These are phyloP conservation scores for Acmispon strigosus DNA, from an alignment of 306 rosid species.

Conservation along the genomic window DNA sequence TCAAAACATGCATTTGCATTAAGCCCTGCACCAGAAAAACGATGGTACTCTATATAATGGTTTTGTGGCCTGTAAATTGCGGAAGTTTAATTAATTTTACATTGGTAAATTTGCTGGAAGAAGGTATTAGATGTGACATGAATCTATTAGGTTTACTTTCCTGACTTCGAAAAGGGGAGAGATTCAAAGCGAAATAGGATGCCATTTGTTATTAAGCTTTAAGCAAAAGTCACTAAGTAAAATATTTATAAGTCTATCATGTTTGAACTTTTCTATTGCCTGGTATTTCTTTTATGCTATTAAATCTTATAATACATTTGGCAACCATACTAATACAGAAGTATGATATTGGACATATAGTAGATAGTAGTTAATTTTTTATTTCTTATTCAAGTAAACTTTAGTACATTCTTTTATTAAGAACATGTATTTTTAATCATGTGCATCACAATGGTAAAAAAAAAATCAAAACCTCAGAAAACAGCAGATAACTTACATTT, in stretches of 20 bases:
- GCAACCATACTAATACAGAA: background rate
- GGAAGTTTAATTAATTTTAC: background rate
- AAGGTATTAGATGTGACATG: background rate
- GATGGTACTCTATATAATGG: background rate
- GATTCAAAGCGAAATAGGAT: background rate
- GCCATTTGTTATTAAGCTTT: background rate
- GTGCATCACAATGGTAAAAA: background rate
- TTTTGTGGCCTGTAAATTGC: background rate
- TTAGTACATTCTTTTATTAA: background rate
- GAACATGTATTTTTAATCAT: background rate
- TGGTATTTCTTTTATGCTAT: background rate
- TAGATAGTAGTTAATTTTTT: background rate
- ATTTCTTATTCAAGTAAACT: background rate
- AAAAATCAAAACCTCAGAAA: background rate
- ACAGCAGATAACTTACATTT: constrained; percentile 50
- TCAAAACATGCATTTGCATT: background rate
- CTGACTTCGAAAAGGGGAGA: background rate
- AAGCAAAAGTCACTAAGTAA: background rate
- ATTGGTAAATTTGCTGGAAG: background rate
- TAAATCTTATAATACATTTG: background rate
- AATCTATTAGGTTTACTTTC: background rate
- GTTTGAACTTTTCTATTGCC: background rate
- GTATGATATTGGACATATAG: background rate
- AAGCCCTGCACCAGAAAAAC: background rate
- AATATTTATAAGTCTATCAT: background rate